Evolutionary conservation across 2,329 filamentous ascomycete species (phyloP).

Genomic region (Colletotrichum sp.): DNA sequence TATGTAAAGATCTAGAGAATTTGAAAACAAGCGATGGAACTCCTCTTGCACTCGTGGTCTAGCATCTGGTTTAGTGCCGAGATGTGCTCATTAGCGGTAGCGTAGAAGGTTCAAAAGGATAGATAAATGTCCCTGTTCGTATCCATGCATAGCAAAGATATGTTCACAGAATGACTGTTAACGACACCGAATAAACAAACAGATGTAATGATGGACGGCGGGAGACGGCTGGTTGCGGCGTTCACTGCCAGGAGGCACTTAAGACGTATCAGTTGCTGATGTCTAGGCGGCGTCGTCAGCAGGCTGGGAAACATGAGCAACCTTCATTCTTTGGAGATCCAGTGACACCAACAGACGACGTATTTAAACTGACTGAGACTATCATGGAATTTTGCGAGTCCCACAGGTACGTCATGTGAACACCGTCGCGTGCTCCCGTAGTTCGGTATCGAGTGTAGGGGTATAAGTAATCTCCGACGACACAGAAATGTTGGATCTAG

Average conservation of each 20-base stretch:
- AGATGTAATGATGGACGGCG: background rate
- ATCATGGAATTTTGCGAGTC: background rate
- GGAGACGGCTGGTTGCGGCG: background rate
- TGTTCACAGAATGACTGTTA: background rate
- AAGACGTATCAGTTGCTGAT: background rate
- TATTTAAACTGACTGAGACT: background rate
- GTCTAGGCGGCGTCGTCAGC: background rate
- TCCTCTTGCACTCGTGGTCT: too few species aligned
- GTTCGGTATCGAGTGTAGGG: background rate
- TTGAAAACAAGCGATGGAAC: too few species aligned
- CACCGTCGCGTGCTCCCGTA: background rate
- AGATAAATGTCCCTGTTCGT: background rate
- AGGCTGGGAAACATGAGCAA: background rate
- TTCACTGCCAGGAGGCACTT: background rate
- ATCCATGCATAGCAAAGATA: accelerated
- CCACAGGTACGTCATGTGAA: background rate
- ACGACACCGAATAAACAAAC: background rate
- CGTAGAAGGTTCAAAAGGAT: background rate
- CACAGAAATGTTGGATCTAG: background rate
- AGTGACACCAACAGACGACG: background rate
- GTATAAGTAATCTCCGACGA: background rate
- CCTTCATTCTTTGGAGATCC: background rate
- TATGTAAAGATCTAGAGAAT: background rate
- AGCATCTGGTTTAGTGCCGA: background rate
- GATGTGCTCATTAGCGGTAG: accelerated